Base-by-base conservation (phyloP, 441 rosid genomes). In the Euphorbia schlechtendalii region DNA sequence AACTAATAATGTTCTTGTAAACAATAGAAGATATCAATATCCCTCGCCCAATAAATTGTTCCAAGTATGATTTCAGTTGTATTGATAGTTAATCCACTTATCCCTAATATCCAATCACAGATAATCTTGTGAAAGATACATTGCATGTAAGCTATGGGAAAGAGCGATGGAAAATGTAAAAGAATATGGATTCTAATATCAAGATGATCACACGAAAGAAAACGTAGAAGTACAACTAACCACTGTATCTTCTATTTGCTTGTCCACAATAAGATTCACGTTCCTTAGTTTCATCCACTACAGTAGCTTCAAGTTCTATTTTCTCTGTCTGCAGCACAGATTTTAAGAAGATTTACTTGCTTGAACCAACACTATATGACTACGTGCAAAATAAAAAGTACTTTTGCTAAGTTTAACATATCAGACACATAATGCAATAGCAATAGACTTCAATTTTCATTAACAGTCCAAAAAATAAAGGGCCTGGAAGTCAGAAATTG, bases 301-400 rank as follows among this genome's bases (percentile, higher is more conserved):
- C 98, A 43, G 98, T 92, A 56, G 98, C 73, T 76, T 92, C 98
- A 77, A 92, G 83, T 84, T 92, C 96, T 66, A 90, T 85, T 78
- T 92, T 92, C 77, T 92, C 98, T 9, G 96, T 69, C 97, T 92
- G 85, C 79, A 81, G 69, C 69, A 70, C 56, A 73, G 60, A 40
- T 53, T 72, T 32, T 38, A 10, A 4, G 54, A 63, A 8, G 15
- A 17, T 52, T 30, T 21, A 63, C 15, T 15, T 41, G 43, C 43
- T 22, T 54, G 66, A 71, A 30, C 48, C 27, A 49, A 57, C 52
- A 63, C 46, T 15, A 63, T 40, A 69, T 14, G n/a, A 63, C 45
- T 15, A 63, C 28, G 56, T 14, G n/a, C 63, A 46, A 1, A 7
- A 40, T 11, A 40, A 5, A 14, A 41, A 14, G 20, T 61, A 61